These are phyloP conservation scores for Linum tenue DNA, from an alignment of 345 rosid genomes.

Conservation along the genomic window DNA sequence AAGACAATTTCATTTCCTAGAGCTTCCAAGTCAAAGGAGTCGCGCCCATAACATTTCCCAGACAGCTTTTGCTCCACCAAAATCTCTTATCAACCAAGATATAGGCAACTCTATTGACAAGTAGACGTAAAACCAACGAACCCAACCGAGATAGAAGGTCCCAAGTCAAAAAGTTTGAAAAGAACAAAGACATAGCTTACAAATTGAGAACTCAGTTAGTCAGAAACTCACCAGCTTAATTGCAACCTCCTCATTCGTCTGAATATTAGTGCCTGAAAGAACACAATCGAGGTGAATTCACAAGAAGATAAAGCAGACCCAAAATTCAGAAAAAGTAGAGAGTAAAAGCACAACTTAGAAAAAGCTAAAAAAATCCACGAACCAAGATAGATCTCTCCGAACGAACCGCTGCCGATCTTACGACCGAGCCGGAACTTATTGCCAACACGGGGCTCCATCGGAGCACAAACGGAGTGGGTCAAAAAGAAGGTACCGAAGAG, in stretches of 20 bases:
- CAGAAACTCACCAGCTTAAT: neutral
- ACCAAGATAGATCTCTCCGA: constrained; percentile 93
- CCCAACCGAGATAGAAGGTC: no score
- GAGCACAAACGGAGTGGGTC: neutral
- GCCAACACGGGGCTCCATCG: constrained; percentile 6
- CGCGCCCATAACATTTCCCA: no score
- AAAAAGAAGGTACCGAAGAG: neutral
- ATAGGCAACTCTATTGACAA: no score
- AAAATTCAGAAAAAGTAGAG: neutral
- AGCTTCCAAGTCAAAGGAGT: no score
- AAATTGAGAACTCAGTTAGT: neutral
- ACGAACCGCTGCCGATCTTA: constrained; percentile 75
- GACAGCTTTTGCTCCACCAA: no score
- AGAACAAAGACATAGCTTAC: no score
- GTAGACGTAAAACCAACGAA: no score
- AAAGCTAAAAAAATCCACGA: neutral
- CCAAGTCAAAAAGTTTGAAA: no score
- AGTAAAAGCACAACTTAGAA: neutral
- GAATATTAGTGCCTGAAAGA: neutral
- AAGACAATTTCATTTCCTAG: no score
- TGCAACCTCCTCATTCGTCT: constrained; percentile 3
- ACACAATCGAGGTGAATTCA: neutral
- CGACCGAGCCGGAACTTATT: constrained; percentile 4
- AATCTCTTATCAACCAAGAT: no score
- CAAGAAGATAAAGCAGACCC: neutral